Base-by-base conservation (phyloP, 768 basidiomycete species). In the Boletus coccyginus region DNA sequence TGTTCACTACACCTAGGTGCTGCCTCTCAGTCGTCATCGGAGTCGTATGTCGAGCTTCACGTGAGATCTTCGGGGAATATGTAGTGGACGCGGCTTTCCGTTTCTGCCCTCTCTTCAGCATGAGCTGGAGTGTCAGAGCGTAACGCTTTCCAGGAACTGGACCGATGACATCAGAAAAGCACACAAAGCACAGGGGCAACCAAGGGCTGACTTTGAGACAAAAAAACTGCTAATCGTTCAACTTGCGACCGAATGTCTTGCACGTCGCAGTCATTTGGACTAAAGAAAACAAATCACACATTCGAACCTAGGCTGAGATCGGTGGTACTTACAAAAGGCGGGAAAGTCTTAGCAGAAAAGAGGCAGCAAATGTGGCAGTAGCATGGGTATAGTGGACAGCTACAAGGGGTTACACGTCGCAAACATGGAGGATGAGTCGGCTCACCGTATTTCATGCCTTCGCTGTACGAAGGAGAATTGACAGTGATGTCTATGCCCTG, bases 381-480 rank as follows among this genome's bases (percentile, higher is more conserved):
- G 92, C 91, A 67, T 98, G 94, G 14, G 90, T 90, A 64, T 90
- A 89, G 67, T 92, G 87, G n/a, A 94, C 90, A 16, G 92, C 91
- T 92, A 61, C 19, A 21, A 11, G 19, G 24, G 31, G 39, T 63
- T 46, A 57, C 45, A 52, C 27, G 13, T 52, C 29, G 50, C 58
- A 13, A 49, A 53, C 33, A 19, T 19, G 41, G n/a, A 24, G 11
- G 38, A 57, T 35, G 36, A 2, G 29, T 12, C 14, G 27, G 67
- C 82, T 44, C 65, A 90, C 92, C 91, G 66, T 93, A 97, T 78
- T 88, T 90, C 83, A 98, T 88, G 19, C 92, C 92, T 68, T 93
- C 90, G 56, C 93, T 78, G 66, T 98, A 98, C 31, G 89, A 81
- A 3, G 86, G 84, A 4, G 87, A 89, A 46, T 86, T 87, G 36